phyloP scores from a whole-genome alignment of 441 rosid genomes.

The Capsella rubella region DNA sequence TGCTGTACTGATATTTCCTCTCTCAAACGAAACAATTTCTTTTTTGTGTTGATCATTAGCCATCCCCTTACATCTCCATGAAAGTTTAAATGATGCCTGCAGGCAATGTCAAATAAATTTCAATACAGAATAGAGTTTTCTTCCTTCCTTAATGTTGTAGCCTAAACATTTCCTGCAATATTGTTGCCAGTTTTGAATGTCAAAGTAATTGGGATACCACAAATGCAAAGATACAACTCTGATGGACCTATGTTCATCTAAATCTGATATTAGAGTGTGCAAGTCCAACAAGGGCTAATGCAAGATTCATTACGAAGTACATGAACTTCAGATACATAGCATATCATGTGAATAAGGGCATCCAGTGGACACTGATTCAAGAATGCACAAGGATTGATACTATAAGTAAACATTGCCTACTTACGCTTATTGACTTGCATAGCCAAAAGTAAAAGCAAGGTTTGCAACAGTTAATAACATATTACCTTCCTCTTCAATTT shows the following conservation, averaged over 20 bases:
- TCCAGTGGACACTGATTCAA: slow-evolving; percentile 1
- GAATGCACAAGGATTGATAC: background rate
- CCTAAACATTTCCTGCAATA: slow-evolving; percentile 11
- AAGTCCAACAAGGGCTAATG: background rate
- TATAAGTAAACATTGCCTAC: background rate
- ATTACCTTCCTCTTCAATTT: slow-evolving; percentile 87
- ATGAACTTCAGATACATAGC: background rate
- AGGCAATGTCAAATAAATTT: slow-evolving; percentile 9
- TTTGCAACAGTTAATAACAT: slow-evolving; percentile 3
- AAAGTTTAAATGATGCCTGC: slow-evolving; percentile 98
- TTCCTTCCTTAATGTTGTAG: background rate
- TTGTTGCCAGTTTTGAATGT: slow-evolving; percentile 1
- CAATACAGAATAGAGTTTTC: slow-evolving; percentile 4
- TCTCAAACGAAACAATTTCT: slow-evolving; percentile 94
- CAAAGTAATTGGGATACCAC: slow-evolving; percentile 20
- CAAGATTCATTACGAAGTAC: background rate
- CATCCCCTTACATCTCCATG: slow-evolving; percentile 94
- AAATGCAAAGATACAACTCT: background rate
- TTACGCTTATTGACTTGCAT: slow-evolving; percentile 22
- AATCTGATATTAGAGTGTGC: background rate
- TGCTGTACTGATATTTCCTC: slow-evolving; percentile 91
- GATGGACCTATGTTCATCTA: background rate
- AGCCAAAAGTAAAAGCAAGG: slow-evolving; percentile 4
- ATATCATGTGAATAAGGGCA: background rate
- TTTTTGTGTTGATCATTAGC: slow-evolving; percentile 89